Evolutionary conservation across 352 stramenopile species (phyloP), one percentile per base, ranked within the genome.

Genomic region (Phytopythium litorale): DNA sequence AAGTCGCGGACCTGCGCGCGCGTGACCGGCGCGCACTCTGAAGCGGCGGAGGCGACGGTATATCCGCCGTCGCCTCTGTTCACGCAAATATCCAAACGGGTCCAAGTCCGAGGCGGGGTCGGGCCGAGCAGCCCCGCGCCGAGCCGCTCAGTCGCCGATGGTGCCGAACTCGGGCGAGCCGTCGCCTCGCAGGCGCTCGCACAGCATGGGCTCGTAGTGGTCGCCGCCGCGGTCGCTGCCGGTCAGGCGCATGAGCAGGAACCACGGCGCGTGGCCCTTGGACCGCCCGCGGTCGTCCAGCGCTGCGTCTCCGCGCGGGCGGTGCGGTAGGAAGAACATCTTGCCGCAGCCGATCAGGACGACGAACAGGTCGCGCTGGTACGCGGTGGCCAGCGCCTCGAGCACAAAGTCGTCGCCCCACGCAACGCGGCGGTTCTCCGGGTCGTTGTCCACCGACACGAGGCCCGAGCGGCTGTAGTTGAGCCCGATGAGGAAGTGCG

Each of bases 181-280:
- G 53, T 96, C 85, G 21, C 87, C 85, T 42, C 85, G 84, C 60
- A 96, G 78, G 28, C 87, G 84, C 60, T 91, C 79, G 52, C 81
- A 91, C 18, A 92, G 72, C 87, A 96, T 96, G 18, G 87, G 87
- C 64, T 96, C 87, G 72, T 96, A 96, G 62, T 96, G 87, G 65
- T 96, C 87, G 32, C 87, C 87, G 12, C 87, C 87, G 52, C 87
- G 84, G 60, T 96, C 87, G 59, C 78, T 89, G 16, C 87, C 87
- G 2, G 84, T 96, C 64, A 92, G 75, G 61, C 87, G 84, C 87
- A 96, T 96, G 32, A 96, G 70, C 64, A 96, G 62, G 62, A 96
- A 96, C 87, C 87, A 96, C 43, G 87, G 87, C 21, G 83, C 79
- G 45, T 92, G 78, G 38, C 87, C 87, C 65, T 93, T 93, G 15